Evolutionary conservation across 331 rosid genomes (phyloP).

Genomic region (Quercus phellos): DNA sequence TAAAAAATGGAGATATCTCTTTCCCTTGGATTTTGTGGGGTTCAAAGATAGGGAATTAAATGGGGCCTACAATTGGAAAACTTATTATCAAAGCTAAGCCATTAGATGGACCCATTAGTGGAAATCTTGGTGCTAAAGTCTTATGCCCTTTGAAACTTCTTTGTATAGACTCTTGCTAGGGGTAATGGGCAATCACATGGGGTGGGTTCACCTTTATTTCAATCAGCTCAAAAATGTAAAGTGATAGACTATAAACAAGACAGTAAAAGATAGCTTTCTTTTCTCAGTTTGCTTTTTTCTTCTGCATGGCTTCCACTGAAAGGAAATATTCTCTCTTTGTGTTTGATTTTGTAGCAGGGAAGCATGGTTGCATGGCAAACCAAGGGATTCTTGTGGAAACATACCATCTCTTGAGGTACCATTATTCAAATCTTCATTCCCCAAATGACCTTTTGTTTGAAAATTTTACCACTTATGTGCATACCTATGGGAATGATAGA

Average conservation of each 20-base stretch:
- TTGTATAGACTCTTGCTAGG: conserved; percentile 30
- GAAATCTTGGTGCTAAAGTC: conserved; percentile 53
- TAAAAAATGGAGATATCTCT: conserved; percentile 60
- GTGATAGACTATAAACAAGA: conserved; percentile 37
- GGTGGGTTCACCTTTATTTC: conserved; percentile 38
- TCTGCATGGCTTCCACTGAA: conserved; percentile 52
- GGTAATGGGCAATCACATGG: conserved; percentile 50
- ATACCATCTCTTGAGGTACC: conserved; percentile 72
- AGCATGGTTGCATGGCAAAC: conserved; percentile 87
- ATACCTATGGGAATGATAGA: conserved; percentile 29
- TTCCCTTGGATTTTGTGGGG: conserved; percentile 95
- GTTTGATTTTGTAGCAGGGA: conserved; percentile 69
- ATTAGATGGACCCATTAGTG: conserved; percentile 52
- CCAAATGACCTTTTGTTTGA: conserved; percentile 18
- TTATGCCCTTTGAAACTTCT: conserved; percentile 60
- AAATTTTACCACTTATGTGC: conserved; percentile 12
- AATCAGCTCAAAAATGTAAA: conserved; percentile 42
- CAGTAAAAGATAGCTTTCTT: conserved; percentile 59
- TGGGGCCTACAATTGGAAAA: conserved; percentile 50
- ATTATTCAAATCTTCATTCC: conserved; percentile 12
- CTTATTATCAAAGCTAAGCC: conserved; percentile 68
- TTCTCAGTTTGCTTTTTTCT: conserved; percentile 32
- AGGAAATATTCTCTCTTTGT: conserved; percentile 38
- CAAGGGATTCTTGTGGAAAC: conserved; percentile 66
- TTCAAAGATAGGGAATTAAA: conserved; percentile 30